Percentiles rank a stretch among this genome's conserved stretches.
Evolutionary conservation across 2,329 filamentous ascomycete genomes (phyloP).

Genomic region (Stagonosporopsis chrysanthemi): DNA sequence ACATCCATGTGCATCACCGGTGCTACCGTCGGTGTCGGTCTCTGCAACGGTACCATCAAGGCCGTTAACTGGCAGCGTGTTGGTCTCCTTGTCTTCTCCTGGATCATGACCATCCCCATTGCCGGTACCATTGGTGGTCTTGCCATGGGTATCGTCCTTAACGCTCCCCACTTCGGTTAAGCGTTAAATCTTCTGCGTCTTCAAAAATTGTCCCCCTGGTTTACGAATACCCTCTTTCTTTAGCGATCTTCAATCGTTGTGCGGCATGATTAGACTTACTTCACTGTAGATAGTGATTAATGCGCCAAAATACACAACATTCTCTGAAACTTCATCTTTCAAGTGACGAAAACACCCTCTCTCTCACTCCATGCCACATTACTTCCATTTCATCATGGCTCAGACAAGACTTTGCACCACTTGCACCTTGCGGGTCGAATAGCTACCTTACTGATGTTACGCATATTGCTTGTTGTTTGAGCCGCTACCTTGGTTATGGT

Average conservation of each 20-base stretch:
- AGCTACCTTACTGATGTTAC: too few relatives aligned
- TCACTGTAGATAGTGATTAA: slow-evolving; percentile 8
- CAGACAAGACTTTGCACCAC: too few relatives aligned
- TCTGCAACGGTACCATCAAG: slow-evolving; percentile 75
- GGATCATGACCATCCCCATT: slow-evolving; percentile 70
- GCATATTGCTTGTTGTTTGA: too few relatives aligned
- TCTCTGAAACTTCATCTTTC: not conserved
- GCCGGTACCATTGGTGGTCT: slow-evolving; percentile 63
- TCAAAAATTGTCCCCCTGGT: slow-evolving; percentile 15
- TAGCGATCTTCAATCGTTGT: slow-evolving; percentile 8
- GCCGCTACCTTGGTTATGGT: too few relatives aligned
- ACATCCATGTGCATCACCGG: slow-evolving; percentile 76
- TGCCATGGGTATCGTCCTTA: slow-evolving; percentile 60
- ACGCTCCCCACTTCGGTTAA: slow-evolving; percentile 62
- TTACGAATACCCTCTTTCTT: slow-evolving; percentile 21
- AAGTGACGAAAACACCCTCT: not conserved
- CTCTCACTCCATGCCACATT: too few relatives aligned
- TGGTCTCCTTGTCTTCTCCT: slow-evolving; percentile 70
- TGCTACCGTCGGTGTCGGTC: slow-evolving; percentile 77
- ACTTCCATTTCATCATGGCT: too few relatives aligned
- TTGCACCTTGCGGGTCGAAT: not conserved
- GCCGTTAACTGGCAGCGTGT: slow-evolving; percentile 79
- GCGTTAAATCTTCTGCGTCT: slow-evolving; percentile 1
- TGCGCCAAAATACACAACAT: slow-evolving; percentile 1
- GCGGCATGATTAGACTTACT: slow-evolving; percentile 12